Percentiles rank a stretch among this genome's conserved stretches.
Evolutionary conservation across 2,329 filamentous ascomycete species (phyloP).

Genomic region (Colletotrichum truncatum): DNA sequence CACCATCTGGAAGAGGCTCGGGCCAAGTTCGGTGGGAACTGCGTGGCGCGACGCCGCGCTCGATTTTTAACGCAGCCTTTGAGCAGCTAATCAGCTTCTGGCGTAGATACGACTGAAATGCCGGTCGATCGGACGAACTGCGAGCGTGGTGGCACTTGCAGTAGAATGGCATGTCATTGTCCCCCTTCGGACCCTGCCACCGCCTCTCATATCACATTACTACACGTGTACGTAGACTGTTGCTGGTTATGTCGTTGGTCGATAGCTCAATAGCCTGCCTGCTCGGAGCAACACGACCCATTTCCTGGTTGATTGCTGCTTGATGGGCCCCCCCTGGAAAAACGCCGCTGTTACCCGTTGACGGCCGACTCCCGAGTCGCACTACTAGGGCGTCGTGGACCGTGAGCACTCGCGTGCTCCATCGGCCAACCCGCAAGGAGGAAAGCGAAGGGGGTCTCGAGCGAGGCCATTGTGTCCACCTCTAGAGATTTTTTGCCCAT

Average conservation of each 20-base stretch:
- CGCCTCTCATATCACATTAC: no score
- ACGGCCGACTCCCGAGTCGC: slow-evolving; percentile 25
- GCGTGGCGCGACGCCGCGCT: slow-evolving; percentile 14
- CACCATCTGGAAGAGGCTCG: slow-evolving; percentile 1
- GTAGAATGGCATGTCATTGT: slow-evolving; percentile 22
- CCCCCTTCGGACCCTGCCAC: not conserved
- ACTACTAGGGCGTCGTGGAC: slow-evolving; percentile 4
- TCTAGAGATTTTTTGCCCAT: slow-evolving; percentile 20
- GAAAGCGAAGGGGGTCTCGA: slow-evolving; percentile 18
- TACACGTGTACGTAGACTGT: not conserved
- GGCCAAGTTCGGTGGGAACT: slow-evolving; percentile 21
- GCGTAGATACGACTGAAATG: not conserved
- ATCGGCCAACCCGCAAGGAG: slow-evolving; percentile 23
- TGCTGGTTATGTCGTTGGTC: not conserved
- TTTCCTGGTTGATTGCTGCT: slow-evolving; percentile 10
- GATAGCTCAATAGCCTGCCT: not conserved
- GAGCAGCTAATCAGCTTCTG: not conserved
- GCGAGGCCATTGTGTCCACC: slow-evolving; percentile 17
- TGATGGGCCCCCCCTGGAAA: slow-evolving; percentile 1
- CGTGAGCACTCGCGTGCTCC: slow-evolving; percentile 16
- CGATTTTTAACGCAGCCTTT: not conserved
- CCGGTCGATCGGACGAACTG: slow-evolving; percentile 16
- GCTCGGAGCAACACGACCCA: not conserved
- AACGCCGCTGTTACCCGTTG: slow-evolving; percentile 22
- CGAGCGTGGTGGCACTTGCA: not conserved